Base-by-base conservation (phyloP, 176 grass and related monocot species). In the Hsuehochloa calcarea region DNA sequence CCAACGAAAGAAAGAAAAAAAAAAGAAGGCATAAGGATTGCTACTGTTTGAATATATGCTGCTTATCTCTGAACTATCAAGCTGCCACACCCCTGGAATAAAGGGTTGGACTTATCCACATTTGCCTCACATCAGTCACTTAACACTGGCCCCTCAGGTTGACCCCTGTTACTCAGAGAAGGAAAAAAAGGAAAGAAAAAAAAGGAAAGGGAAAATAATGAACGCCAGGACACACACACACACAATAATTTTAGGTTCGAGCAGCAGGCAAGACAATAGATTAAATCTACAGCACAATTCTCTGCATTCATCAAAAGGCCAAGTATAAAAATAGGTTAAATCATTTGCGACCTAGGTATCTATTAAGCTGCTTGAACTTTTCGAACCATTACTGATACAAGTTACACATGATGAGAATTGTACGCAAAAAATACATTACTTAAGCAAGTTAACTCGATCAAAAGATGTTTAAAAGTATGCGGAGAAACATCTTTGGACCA, bases 101-200 rank as follows among this genome's bases (percentile, higher is more conserved):
- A 81, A 56, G 16, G 69, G 51, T 70, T 62, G 38, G 41, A 85
- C 65, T 70, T 79, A 79, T 76, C 72, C 61, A 84, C 64, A 84
- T 23, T 81, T 82, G 74, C 52, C 59, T 85, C 87, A 68, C 66
- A 91, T 59, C 81, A 77, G 69, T 88, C 88, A 89, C 70, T 86
- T 77, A 11, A 90, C 8, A 89, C 72, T 89, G 81, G 85, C 85
- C 81, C 93, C 80, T 83, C 68, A 66, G 87, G 71, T 73, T 70
- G 75, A 81, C 82, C 84, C 94, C 93, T 98, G 95, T 90, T 84
- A 87, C 87, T 79, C 87, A 81, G 46, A 71, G 82, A 91, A 71
- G 65, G 17, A 31, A 58, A 59, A 59, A n/a, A n/a, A n/a, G n/a
- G n/a, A n/a, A 72, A 81, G 22, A 60, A 38, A 39, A 72, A 87